Base-by-base conservation (phyloP, 192 early-diverging fungal species). In the Spinellus fusiger region DNA sequence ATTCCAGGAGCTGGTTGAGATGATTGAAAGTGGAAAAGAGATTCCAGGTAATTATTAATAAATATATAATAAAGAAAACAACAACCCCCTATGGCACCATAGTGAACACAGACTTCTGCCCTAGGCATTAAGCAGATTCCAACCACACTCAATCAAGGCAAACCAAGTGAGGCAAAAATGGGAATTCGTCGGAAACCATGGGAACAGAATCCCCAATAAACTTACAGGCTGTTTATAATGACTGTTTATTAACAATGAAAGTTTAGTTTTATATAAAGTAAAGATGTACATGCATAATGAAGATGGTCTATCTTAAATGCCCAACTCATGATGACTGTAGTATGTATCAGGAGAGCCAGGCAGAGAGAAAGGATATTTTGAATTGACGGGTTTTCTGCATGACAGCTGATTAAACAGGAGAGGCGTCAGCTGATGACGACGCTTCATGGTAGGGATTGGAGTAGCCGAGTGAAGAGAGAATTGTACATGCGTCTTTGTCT, bases 1-100 rank as follows among this genome's bases (percentile, higher is more conserved):
- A 5, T 77, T 77, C 35, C 68, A 73, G 49, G 55, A 77, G 46
- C 26, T 77, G n/a, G 64, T 67, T 8, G 69, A 77, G 5, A 74
- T 71, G 69, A 74, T 77, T 52, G 59, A 67, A 47, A 69, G 32
- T 16, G 73, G 68, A 5, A 58, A 74, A 32, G 62, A 62, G 16
- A 68, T 74, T 54, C 76, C 76, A 70, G 76, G 76, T 67, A 66
- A 50, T 18, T 10, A 37, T 49, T 22, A 22, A 51, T 56, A 32
- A 28, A 37, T 37, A 37, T 9, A 37, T 37, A 37, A 37, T 37
- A 37, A 6, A 9, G 7, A 6, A 37, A 37, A 9, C 13, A 13
- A 37, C 6, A 37, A 37, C 7, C 7, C 35, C 6, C 6, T 37
- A 37, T 9, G 35, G 13, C 7, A 13, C 13, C 6, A 9, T 37